Evolutionary conservation across 2,329 filamentous ascomycete species (phyloP).

Genomic region (Fusarium azukiicola): DNA sequence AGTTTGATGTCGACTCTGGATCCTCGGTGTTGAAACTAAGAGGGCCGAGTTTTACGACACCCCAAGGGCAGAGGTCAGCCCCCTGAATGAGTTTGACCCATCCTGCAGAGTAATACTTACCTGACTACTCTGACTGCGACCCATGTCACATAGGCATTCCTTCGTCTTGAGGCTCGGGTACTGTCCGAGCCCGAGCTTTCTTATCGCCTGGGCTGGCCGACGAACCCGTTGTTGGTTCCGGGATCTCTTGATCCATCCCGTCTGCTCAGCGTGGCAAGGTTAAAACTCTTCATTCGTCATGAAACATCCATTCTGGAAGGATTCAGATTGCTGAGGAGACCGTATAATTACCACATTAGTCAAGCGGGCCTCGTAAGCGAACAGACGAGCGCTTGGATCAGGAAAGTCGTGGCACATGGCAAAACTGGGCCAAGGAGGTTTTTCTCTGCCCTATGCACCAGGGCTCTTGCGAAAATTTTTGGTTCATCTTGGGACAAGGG

Average conservation of each 20-base stretch:
- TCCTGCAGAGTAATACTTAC: no score
- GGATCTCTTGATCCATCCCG: conserved; percentile 1
- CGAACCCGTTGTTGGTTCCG: neutral
- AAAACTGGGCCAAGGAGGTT: neutral
- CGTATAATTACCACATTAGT: conserved; percentile 1
- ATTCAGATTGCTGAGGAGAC: conserved; percentile 13
- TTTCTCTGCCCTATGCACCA: conserved; percentile 1
- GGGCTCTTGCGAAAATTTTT: neutral
- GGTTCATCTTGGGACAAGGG: neutral
- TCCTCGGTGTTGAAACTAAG: neutral
- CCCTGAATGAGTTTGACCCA: no score
- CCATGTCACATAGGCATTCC: neutral
- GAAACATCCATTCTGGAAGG: conserved; percentile 1
- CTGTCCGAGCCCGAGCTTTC: neutral
- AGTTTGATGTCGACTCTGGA: neutral
- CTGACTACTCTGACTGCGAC: no score
- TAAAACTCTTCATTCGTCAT: neutral
- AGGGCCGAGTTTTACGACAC: neutral
- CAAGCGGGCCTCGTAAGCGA: conserved; percentile 6
- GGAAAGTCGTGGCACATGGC: neutral
- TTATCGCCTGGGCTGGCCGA: neutral
- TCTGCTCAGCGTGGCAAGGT: neutral
- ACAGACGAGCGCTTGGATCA: neutral
- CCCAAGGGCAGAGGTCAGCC: no score
- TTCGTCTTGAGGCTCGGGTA: conserved; percentile 4